These are phyloP conservation scores for Ophiostoma novo-ulmi DNA, from an alignment of 2,329 filamentous ascomycete genomes.

Conservation along the genomic window DNA sequence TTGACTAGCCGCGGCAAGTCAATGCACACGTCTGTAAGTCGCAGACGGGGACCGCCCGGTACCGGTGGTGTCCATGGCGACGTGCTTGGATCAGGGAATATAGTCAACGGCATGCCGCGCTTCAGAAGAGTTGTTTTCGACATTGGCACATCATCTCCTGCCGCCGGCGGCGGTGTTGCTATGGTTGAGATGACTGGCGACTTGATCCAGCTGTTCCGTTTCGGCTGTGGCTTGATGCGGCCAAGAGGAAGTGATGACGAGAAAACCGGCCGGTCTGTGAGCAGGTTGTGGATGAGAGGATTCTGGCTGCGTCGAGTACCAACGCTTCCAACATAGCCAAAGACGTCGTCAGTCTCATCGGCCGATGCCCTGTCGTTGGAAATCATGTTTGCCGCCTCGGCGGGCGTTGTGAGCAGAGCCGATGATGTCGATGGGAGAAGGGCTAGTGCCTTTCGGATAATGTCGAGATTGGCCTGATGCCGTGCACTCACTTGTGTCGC, in stretches of 20 bases:
- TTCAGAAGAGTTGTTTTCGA: slow-evolving; percentile 72
- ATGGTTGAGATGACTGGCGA: neutral
- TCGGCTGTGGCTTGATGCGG: slow-evolving; percentile 46
- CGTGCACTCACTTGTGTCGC: slow-evolving; percentile 31
- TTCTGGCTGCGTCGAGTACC: slow-evolving; percentile 60
- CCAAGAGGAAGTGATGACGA: slow-evolving; percentile 83
- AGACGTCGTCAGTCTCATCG: slow-evolving; percentile 41
- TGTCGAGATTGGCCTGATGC: slow-evolving; percentile 66
- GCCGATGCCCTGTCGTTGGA: slow-evolving; percentile 18
- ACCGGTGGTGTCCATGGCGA: slow-evolving; percentile 63
- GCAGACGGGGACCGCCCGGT: slow-evolving; percentile 55
- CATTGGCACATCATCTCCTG: slow-evolving; percentile 12
- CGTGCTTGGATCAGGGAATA: slow-evolving; percentile 66
- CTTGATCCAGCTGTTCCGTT: neutral
- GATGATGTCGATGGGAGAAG: slow-evolving; percentile 80
- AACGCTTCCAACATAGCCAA: slow-evolving; percentile 46
- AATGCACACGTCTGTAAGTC: slow-evolving; percentile 72
- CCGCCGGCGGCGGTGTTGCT: neutral
- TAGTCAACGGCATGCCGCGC: slow-evolving; percentile 80
- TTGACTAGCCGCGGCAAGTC: slow-evolving; percentile 77
- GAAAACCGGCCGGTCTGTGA: slow-evolving; percentile 89
- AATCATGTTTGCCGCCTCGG: slow-evolving; percentile 63
- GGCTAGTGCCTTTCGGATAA: slow-evolving; percentile 65
- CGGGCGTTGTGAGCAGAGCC: slow-evolving; percentile 79
- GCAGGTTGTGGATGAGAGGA: slow-evolving; percentile 86